Conservation (phyloP, 192 early-diverging fungal species). For the Backusella mclennaniae region DNA sequence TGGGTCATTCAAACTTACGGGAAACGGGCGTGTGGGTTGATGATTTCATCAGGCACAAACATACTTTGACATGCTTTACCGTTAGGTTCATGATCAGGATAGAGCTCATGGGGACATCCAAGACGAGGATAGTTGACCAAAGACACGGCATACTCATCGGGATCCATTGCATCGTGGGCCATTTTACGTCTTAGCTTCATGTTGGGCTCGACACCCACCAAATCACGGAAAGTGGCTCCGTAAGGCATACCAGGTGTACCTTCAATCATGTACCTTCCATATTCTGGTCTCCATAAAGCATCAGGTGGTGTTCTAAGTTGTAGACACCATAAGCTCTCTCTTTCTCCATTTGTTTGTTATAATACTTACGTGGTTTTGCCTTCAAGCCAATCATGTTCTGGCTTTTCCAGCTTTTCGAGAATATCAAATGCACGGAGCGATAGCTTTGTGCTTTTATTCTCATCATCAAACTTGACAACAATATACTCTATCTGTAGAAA, state of each 20-base stretch:
- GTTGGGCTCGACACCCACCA: slow-evolving; percentile 83
- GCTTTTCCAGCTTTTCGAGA: slow-evolving; percentile 64
- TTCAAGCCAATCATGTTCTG: slow-evolving; percentile 61
- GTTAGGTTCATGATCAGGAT: slow-evolving; percentile 67
- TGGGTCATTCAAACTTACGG: slow-evolving; percentile 44
- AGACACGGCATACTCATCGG: slow-evolving; percentile 76
- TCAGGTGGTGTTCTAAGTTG: slow-evolving; percentile 25
- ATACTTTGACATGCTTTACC: slow-evolving; percentile 75
- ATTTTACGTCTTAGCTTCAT: slow-evolving; percentile 80
- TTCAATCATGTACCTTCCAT: slow-evolving; percentile 97
- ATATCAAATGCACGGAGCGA: slow-evolving; percentile 82
- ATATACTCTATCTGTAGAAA: slow-evolving; percentile 84
- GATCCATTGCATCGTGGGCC: slow-evolving; percentile 57
- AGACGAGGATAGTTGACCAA: slow-evolving; percentile 89
- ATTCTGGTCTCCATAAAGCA: slow-evolving; percentile 94
- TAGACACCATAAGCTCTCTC: background rate
- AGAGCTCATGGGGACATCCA: slow-evolving; percentile 73
- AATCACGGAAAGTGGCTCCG: slow-evolving; percentile 75
- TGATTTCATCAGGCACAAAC: slow-evolving; percentile 92
- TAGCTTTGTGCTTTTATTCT: slow-evolving; percentile 66
- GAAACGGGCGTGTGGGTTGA: slow-evolving; percentile 94
- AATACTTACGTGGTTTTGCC: slow-evolving; percentile 27
- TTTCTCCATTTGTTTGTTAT: background rate
- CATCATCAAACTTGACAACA: slow-evolving; percentile 79
- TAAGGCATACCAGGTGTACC: slow-evolving; percentile 92